Percentiles rank a stretch among this genome's conserved stretches.
phyloP scores from a whole-genome alignment of 2,329 filamentous ascomycete species.

The Nigrospora oryzae region DNA sequence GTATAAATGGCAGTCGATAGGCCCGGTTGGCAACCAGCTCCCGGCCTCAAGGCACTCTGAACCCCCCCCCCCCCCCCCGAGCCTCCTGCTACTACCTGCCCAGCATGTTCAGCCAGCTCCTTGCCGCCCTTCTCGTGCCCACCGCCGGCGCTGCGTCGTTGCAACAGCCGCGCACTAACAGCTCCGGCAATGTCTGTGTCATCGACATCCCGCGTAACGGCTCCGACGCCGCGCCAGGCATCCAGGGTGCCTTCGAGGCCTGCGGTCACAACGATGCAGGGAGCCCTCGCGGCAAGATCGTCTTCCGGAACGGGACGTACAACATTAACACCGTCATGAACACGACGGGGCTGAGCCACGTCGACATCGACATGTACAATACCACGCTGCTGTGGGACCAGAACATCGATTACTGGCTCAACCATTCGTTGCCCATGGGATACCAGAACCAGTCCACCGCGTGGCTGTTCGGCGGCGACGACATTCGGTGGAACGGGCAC shows the following conservation, averaged over 20 bases:
- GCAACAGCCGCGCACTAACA: neutral
- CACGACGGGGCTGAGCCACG: conserved; percentile 29
- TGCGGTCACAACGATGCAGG: conserved; percentile 22
- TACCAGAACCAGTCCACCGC: conserved; percentile 49
- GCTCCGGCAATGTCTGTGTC: neutral
- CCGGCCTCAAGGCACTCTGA: no score
- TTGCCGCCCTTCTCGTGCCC: neutral
- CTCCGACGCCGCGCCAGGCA: conserved; percentile 29
- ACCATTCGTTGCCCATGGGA: conserved; percentile 38
- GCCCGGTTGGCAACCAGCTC: no score
- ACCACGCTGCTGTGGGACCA: conserved; percentile 30
- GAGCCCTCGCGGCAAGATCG: conserved; percentile 20
- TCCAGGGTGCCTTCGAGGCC: conserved; percentile 27
- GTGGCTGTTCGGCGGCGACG: conserved; percentile 45
- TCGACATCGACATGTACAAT: conserved; percentile 29
- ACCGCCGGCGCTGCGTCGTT: neutral
- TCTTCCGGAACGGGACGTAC: conserved; percentile 33
- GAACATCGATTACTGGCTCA: conserved; percentile 43
- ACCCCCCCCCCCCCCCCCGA: no score
- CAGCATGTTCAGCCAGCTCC: neutral
- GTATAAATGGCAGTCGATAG: no score
- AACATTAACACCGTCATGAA: conserved; percentile 35
- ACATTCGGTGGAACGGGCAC: conserved; percentile 38
- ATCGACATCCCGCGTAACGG: neutral
- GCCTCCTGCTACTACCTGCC: no score